Evolutionary conservation across 805 yeast species (phyloP).

Genomic region (Wickerhamiella parazyma): DNA sequence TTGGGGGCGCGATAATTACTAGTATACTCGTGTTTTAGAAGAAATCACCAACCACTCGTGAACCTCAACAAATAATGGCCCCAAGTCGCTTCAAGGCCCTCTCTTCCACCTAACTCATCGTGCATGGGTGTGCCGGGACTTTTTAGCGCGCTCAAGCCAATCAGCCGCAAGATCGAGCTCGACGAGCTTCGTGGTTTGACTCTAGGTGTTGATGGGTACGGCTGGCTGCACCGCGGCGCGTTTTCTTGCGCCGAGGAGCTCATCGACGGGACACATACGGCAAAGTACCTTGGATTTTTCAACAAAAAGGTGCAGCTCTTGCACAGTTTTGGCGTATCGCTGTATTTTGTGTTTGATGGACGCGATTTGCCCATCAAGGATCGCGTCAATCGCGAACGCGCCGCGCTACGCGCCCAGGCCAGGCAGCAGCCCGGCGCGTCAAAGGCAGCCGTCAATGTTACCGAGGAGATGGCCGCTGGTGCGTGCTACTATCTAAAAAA

Average conservation of each 20-base stretch:
- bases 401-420: slow-evolving; percentile 43
- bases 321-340: slow-evolving; percentile 52
- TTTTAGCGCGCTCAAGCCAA: slow-evolving; percentile 62
- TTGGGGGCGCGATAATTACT: no score
- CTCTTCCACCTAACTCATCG: neutral
- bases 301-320: slow-evolving; percentile 55
- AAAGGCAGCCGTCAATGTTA: slow-evolving; percentile 54
- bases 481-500: slow-evolving; percentile 49
- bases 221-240: slow-evolving; percentile 89
- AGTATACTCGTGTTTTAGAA: no score
- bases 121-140: slow-evolving; percentile 72
- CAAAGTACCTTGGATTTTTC: slow-evolving; percentile 45
- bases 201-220: slow-evolving; percentile 87
- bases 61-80: neutral
- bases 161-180: slow-evolving; percentile 47
- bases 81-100: no score
- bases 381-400: slow-evolving; percentile 56
- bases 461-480: slow-evolving; percentile 82
- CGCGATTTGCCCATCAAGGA: slow-evolving; percentile 69
- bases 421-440: slow-evolving; percentile 6
- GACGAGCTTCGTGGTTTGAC: slow-evolving; percentile 56
- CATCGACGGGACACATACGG: slow-evolving; percentile 55
- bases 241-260: slow-evolving; percentile 74
- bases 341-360: slow-evolving; percentile 90
- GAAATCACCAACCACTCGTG: no score